Percentiles rank a stretch among this genome's conserved stretches.
Evolutionary conservation across 805 yeast species (phyloP).

Genomic region (Ogataea methanolica): DNA sequence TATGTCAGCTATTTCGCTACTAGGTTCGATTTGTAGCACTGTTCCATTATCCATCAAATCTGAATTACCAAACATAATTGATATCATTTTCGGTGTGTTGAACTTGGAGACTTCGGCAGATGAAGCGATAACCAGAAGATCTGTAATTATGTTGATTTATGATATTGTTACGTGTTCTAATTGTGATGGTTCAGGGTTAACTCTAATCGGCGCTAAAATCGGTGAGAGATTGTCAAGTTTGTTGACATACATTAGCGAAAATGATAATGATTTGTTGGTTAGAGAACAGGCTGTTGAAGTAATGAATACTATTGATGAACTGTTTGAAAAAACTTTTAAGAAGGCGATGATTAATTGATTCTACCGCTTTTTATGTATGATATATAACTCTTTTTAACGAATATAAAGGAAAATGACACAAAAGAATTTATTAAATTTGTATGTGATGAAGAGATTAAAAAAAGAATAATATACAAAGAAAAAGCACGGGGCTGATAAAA

Average conservation of each 20-base stretch:
- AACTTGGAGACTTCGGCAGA: constrained; percentile 45
- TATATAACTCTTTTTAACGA: neutral
- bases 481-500: too few species aligned
- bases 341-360: constrained; percentile 1
- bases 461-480: too few species aligned
- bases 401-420: neutral
- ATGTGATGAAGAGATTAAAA: too few species aligned
- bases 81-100: constrained; percentile 73
- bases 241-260: constrained; percentile 40
- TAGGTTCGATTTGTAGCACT: constrained; percentile 65
- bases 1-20: constrained; percentile 81
- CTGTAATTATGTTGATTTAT: constrained; percentile 65
- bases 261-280: constrained; percentile 54
- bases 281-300: constrained; percentile 51
- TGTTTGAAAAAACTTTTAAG: constrained; percentile 15
- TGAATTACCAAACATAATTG: constrained; percentile 55
- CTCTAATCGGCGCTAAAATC: constrained; percentile 34
- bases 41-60: constrained; percentile 50
- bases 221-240: constrained; percentile 37
- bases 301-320: constrained; percentile 26
- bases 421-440: too few species aligned
- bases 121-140: constrained; percentile 60
- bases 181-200: constrained; percentile 42
- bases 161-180: constrained; percentile 46
- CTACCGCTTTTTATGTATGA: neutral